Conservation (phyloP, 176 grass and related monocot species). For the Aechmea fasciata region DNA sequence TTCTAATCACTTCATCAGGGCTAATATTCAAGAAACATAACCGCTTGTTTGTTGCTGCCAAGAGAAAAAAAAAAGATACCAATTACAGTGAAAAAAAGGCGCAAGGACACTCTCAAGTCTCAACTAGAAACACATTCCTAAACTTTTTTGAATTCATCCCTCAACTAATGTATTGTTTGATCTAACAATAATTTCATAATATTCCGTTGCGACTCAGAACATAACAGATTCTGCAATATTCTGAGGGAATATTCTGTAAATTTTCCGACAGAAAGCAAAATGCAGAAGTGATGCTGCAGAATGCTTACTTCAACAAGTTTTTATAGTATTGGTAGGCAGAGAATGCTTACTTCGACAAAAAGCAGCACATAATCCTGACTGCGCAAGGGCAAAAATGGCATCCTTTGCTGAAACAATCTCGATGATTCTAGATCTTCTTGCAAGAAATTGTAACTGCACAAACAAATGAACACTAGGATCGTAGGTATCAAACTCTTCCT, state of each 20-base stretch:
- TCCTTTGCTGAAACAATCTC: slow-evolving; percentile 96
- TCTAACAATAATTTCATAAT: no score
- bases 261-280: no score
- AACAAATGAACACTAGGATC: slow-evolving; percentile 84
- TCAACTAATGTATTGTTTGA: no score
- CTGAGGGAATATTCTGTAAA: no score
- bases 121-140: no score
- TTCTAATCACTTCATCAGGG: slow-evolving; percentile 97
- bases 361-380: slow-evolving; percentile 89
- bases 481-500: slow-evolving; percentile 95
- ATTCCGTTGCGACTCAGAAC: no score
- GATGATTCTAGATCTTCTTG: slow-evolving; percentile 89
- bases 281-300: no score
- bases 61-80: slow-evolving; percentile 17
- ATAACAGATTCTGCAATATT: no score
- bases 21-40: slow-evolving; percentile 90
- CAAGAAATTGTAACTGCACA: slow-evolving; percentile 86
- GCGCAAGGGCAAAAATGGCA: slow-evolving; percentile 95
- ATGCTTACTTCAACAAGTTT: no score
- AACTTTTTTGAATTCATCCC: no score
- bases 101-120: not conserved
- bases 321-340: not conserved
- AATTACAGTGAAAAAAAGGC: not conserved
- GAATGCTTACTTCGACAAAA: slow-evolving; percentile 63
- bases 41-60: slow-evolving; percentile 79